phyloP scores from a whole-genome alignment of 441 rosid species.

The Eruca vesicaria region DNA sequence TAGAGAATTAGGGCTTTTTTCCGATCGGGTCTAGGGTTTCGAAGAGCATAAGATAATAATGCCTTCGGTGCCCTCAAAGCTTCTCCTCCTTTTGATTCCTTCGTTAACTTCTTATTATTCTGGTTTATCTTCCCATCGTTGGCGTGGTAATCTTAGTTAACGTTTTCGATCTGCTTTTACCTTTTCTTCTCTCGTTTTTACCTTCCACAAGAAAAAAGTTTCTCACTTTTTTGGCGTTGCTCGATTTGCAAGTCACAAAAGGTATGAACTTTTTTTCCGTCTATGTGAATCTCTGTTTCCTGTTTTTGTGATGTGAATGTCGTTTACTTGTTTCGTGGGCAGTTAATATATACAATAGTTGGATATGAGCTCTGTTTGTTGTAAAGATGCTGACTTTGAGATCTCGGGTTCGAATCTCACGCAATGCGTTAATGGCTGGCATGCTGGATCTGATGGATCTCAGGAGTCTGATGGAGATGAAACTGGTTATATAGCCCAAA shows the following conservation, averaged over 20 bases:
- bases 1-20: conserved; percentile 34
- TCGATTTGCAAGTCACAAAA: conserved; percentile 2
- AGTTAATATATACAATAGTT: conserved; percentile 23
- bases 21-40: conserved; percentile 54
- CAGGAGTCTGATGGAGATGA: too few relatives aligned
- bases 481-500: too few relatives aligned
- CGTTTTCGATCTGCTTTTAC: conserved; percentile 19
- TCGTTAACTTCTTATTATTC: conserved; percentile 52
- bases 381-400: too few relatives aligned
- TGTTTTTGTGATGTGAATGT: too few relatives aligned
- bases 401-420: too few relatives aligned
- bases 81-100: conserved; percentile 23
- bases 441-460: too few relatives aligned
- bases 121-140: conserved; percentile 70
- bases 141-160: conserved; percentile 96
- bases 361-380: too few relatives aligned
- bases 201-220: background rate
- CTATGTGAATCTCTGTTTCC: too few relatives aligned
- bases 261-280: conserved; percentile 17
- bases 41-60: conserved; percentile 70
- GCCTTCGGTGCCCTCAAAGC: conserved; percentile 65
- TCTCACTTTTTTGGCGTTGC: background rate
- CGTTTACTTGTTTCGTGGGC: too few relatives aligned
- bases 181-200: too few relatives aligned
- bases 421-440: too few relatives aligned